Conservation (phyloP, 169 alveolate genomes). For the Plasmodium knowlesi region DNA sequence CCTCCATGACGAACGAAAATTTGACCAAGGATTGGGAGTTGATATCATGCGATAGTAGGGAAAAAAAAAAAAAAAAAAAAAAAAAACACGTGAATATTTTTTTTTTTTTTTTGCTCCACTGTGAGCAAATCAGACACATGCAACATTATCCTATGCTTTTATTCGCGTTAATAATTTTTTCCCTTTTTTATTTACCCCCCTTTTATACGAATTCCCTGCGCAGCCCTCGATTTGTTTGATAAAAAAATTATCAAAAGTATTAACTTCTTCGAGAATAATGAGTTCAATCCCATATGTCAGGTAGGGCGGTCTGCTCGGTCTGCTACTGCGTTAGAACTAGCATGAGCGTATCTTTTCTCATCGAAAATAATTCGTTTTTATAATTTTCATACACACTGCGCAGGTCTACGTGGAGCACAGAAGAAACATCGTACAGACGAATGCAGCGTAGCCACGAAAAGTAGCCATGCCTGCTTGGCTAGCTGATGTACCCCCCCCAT, state of each 20-base stretch:
- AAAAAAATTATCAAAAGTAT: conserved; percentile 65
- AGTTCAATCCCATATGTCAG: conserved; percentile 33
- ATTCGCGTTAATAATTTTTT: neutral
- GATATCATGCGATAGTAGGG: conserved; percentile 34
- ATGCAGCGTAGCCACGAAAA: neutral
- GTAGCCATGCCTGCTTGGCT: neutral
- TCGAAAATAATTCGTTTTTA: neutral
- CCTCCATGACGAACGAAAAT: neutral
- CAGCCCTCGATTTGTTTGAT: conserved; percentile 26
- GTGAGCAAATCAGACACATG: neutral
- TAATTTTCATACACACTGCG: neutral
- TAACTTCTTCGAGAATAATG: conserved; percentile 20
- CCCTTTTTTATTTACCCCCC: neutral
- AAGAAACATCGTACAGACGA: neutral
- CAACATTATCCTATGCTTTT: neutral
- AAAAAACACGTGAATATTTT: neutral
- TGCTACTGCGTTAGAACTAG: neutral
- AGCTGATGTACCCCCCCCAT: neutral
- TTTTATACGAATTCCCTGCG: neutral
- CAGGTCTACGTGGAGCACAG: conserved; percentile 5
- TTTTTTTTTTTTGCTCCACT: neutral
- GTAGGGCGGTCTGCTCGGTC: conserved; percentile 9
- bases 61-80: neutral
- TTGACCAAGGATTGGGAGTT: conserved; percentile 59
- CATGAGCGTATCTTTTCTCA: neutral